These are phyloP conservation scores for Mycena floridula DNA, from an alignment of 768 basidiomycete species.

Conservation along the genomic window DNA sequence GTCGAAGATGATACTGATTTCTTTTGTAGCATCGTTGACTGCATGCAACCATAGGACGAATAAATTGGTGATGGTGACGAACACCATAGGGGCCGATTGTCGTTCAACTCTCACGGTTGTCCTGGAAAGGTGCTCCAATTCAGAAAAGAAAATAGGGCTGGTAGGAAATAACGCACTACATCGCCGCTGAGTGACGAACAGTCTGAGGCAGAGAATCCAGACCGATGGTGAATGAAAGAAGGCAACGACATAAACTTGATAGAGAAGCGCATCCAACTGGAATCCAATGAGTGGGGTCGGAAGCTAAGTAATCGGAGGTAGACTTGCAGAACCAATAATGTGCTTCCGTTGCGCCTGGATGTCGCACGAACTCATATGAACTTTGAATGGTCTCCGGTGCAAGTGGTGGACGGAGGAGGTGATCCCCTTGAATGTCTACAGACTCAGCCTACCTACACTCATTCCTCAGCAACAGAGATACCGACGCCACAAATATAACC, in stretches of 20 bases:
- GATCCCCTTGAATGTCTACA: too few species aligned
- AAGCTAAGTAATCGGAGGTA: slow-evolving; percentile 1
- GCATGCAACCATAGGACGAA: slow-evolving; percentile 60
- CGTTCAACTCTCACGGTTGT: slow-evolving; percentile 61
- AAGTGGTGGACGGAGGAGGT: too few species aligned
- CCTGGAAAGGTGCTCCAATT: too few species aligned
- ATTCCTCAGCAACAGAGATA: too few species aligned
- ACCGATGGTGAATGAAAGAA: slow-evolving; percentile 73
- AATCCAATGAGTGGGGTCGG: slow-evolving; percentile 3
- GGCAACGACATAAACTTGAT: slow-evolving; percentile 69
- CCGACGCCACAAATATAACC: too few species aligned
- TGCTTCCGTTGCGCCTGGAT: slow-evolving; percentile 66
- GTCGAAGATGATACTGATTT: slow-evolving; percentile 65
- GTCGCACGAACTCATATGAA: too few species aligned
- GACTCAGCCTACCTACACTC: too few species aligned
- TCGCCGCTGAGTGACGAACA: slow-evolving; percentile 57
- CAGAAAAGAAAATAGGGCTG: too few species aligned
- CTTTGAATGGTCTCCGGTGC: too few species aligned
- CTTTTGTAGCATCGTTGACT: slow-evolving; percentile 42
- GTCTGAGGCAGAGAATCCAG: slow-evolving; percentile 46
- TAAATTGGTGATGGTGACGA: slow-evolving; percentile 53
- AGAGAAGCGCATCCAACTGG: slow-evolving; percentile 65
- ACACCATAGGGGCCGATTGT: slow-evolving; percentile 54
- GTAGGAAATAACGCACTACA: too few species aligned
- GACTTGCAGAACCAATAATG: slow-evolving; percentile 57